phyloP scores from a whole-genome alignment of 2,329 filamentous ascomycete species.

The Raffaelea ambrosiae region DNA sequence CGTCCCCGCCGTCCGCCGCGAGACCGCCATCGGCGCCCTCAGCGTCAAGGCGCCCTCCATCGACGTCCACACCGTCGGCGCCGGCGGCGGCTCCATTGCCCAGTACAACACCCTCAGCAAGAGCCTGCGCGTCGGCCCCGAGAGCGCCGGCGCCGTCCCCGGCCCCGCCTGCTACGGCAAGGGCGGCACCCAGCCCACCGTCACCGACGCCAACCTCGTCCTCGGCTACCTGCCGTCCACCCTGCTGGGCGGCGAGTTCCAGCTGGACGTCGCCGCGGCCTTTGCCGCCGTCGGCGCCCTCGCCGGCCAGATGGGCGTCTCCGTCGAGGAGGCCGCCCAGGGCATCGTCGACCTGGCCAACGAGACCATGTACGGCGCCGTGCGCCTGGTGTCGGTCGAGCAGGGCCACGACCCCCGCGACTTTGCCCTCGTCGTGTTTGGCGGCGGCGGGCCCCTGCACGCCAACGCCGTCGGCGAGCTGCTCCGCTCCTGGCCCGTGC shows the following conservation, averaged over 20 bases:
- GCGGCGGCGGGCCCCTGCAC: conserved; percentile 41
- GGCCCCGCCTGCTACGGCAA: conserved; percentile 41
- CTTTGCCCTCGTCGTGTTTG: conserved; percentile 41
- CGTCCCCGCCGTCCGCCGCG: conserved; percentile 32
- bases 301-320: conserved; percentile 35
- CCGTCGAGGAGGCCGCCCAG: conserved; percentile 31
- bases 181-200: conserved; percentile 34
- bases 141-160: conserved; percentile 37
- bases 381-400: conserved; percentile 41
- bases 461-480: conserved; percentile 40
- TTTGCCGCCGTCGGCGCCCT: conserved; percentile 29
- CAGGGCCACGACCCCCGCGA: conserved; percentile 42
- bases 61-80: conserved; percentile 49
- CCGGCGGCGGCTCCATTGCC: conserved; percentile 49
- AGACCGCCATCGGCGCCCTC: conserved; percentile 33
- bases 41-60: conserved; percentile 37
- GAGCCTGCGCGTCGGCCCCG: conserved; percentile 39
- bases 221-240: conserved; percentile 37
- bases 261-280: conserved; percentile 33
- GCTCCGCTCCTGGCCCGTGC: conserved; percentile 41
- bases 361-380: conserved; percentile 41
- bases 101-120: conserved; percentile 35
- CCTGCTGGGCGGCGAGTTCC: conserved; percentile 35
- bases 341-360: conserved; percentile 40
- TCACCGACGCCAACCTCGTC: conserved; percentile 39